Conservation (phyloP, 768 basidiomycete species). For the Chalciporus chontae region DNA sequence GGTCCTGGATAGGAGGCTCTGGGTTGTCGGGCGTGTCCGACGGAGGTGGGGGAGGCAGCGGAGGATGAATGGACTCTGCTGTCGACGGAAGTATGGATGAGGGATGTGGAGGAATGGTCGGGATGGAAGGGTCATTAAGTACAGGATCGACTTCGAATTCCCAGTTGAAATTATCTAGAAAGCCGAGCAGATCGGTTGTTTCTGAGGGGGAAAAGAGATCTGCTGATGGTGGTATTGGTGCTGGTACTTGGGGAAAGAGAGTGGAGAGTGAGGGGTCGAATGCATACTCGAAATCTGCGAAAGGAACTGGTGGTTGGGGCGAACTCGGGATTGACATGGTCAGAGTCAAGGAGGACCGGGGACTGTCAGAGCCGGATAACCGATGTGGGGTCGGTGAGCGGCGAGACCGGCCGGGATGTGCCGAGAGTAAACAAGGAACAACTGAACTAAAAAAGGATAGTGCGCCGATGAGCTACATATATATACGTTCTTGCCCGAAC, state of each 20-base stretch:
- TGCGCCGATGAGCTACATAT: slow-evolving; percentile 29
- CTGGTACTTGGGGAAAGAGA: slow-evolving; percentile 56
- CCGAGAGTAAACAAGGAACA: slow-evolving; percentile 28
- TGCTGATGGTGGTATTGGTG: slow-evolving; percentile 64
- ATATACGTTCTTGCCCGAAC: slow-evolving; percentile 27
- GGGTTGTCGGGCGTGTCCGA: slow-evolving; percentile 5
- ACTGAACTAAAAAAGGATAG: slow-evolving; percentile 23
- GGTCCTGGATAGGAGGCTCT: slow-evolving; percentile 4
- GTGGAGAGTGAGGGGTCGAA: slow-evolving; percentile 59
- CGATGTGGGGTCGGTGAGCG: slow-evolving; percentile 15
- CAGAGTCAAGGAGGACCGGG: slow-evolving; percentile 14
- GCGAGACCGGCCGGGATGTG: slow-evolving; percentile 15
- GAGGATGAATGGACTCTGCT: neutral
- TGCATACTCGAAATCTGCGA: slow-evolving; percentile 68
- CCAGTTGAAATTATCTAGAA: slow-evolving; percentile 79
- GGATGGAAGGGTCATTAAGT: slow-evolving; percentile 11
- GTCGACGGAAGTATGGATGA: neutral
- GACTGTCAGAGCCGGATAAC: slow-evolving; percentile 14
- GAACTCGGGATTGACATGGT: slow-evolving; percentile 28
- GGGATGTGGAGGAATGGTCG: neutral
- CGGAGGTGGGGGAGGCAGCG: slow-evolving; percentile 1
- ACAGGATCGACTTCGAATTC: slow-evolving; percentile 47
- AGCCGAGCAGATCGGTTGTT: slow-evolving; percentile 74
- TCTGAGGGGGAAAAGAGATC: slow-evolving; percentile 78
- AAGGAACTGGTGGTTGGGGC: slow-evolving; percentile 52